Evolutionary conservation across 2,329 filamentous ascomycete genomes (phyloP), one percentile per base, ranked within the genome.

Genomic region (Atkinsonella texensis): DNA sequence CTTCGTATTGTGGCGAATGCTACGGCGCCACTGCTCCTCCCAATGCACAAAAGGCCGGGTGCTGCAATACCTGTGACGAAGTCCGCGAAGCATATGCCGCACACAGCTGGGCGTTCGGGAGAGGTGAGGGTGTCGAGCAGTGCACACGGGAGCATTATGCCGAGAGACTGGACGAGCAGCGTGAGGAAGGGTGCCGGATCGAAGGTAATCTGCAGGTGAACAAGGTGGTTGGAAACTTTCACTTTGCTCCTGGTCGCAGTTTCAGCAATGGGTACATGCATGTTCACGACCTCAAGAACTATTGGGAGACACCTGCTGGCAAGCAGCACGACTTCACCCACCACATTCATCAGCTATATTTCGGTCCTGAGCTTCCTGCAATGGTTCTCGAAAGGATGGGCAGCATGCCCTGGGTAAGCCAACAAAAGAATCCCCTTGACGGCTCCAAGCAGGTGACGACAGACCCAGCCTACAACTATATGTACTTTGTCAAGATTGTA

Each of bases 401-500:
- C 51, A 59, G 56, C 10, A 74, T 70, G 63, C 77, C 73, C 54
- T 95, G 88, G 88, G 89, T 86, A 11, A 90, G 89, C 68, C 87
- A 95, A 70, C 89, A 97, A 68, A 70, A 88, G 59, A 96, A 97
- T 69, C 93, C 93, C 4, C 80, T 98, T 4, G 94, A 98, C 63
- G 76, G 79, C 50, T 87, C 85, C 3, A 73, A 78, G 56, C 89
- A 97, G 73, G 71, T 76, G 49, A 94, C 89, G 2, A 73, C 79
- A 38, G 89, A 96, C 62, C 80, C 88, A 59, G 86, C 86, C 57
- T 96, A 79, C 76, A 98, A 96, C 74, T 98, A 84, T 69, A 95
- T 97, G 89, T 98, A 98, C 75, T 98, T 98, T 69, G 78, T 98
- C 70, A 98, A 98, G 76, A 93, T 98, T 52, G 93, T 98, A 33